Evolutionary conservation across 345 rosid species (phyloP).

Genomic region (Reutealis trisperma): DNA sequence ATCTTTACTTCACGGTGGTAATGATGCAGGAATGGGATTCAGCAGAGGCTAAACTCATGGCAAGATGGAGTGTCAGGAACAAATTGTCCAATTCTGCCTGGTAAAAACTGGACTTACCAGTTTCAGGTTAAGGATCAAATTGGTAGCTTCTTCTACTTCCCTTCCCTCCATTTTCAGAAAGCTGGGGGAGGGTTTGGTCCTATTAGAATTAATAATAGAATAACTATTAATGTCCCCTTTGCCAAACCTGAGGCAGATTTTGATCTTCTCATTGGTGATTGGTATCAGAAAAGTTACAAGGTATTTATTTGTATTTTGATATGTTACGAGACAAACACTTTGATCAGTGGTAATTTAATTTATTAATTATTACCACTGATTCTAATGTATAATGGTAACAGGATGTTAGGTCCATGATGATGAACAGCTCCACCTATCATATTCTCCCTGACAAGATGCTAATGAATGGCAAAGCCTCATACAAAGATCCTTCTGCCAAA

Average conservation of each 20-base stretch:
- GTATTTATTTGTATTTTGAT: constrained; percentile 12
- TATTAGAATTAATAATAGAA: constrained; percentile 17
- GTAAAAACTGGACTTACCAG: constrained; percentile 17
- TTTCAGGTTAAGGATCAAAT: constrained; percentile 30
- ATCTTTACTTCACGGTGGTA: too few species aligned
- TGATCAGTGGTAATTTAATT: too few species aligned
- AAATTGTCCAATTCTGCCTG: constrained; percentile 27
- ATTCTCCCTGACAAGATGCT: constrained; percentile 27
- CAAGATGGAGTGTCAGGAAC: constrained; percentile 31
- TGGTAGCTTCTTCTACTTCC: constrained; percentile 20
- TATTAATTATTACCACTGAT: neutral
- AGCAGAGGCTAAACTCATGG: constrained; percentile 30
- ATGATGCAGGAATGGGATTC: constrained; percentile 26
- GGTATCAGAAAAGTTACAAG: constrained; percentile 33
- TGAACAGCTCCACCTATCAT: neutral
- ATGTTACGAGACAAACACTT: too few species aligned
- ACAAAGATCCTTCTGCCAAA: constrained; percentile 1
- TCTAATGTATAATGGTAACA: neutral
- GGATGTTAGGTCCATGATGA: constrained; percentile 10
- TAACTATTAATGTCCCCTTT: constrained; percentile 8
- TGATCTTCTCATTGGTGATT: constrained; percentile 22
- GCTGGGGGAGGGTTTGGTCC: constrained; percentile 28
- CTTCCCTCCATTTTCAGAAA: constrained; percentile 22
- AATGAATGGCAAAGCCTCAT: constrained; percentile 43
- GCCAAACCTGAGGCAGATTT: constrained; percentile 23